Evolutionary conservation across 495 filamentous ascomycete species (phyloP).

Genomic region (Rhypophila decipiens): DNA sequence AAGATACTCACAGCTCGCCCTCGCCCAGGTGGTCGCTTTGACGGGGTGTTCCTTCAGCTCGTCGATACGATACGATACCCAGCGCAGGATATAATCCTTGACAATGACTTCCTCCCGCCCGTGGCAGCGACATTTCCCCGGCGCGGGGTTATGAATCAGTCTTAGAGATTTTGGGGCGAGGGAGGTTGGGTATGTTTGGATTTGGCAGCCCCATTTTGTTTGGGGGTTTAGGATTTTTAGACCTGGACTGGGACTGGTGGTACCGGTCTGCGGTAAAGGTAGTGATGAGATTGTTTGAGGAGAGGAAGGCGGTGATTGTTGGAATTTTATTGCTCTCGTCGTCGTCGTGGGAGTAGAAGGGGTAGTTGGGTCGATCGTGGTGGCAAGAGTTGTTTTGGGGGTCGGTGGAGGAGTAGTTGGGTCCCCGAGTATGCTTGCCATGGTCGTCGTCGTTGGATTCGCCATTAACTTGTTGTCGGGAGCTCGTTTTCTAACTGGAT

Average conservation of each 20-base stretch:
- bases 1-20: background rate
- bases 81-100: background rate
- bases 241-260: background rate
- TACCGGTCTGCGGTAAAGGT: too few relatives aligned
- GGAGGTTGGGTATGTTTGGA: background rate
- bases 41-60: conserved; percentile 1
- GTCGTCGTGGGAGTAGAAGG: too few relatives aligned
- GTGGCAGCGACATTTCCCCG: background rate
- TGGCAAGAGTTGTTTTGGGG: too few relatives aligned
- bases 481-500: too few relatives aligned
- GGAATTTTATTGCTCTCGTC: too few relatives aligned
- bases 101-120: background rate
- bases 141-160: background rate
- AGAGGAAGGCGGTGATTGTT: too few relatives aligned
- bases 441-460: too few relatives aligned
- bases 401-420: too few relatives aligned
- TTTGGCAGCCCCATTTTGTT: background rate
- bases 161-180: background rate
- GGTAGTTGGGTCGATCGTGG: too few relatives aligned
- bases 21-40: conserved; percentile 1
- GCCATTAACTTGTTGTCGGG: too few relatives aligned
- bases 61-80: conserved; percentile 4
- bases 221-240: background rate
- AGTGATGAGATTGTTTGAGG: too few relatives aligned
- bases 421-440: too few relatives aligned